A percentile compares a stretch with the other conserved stretches of the same genome.
phyloP scores from a whole-genome alignment of 1,284 basidiomycete species.

The Tilletia indica region DNA sequence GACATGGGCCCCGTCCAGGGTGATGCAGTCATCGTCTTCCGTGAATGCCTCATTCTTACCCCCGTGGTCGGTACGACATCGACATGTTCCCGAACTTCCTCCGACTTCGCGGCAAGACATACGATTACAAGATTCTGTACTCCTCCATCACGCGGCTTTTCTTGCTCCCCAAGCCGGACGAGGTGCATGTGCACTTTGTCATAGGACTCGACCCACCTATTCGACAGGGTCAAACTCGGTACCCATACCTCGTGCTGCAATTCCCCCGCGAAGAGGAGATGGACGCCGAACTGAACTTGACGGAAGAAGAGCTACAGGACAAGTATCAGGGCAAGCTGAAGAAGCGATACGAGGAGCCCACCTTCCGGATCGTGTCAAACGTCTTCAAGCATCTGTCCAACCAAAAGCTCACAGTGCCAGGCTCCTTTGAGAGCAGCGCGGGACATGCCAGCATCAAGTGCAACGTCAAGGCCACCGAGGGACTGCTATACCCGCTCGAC shows the following conservation, averaged over 20 bases:
- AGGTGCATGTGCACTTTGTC: conserved; percentile 87
- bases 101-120: conserved; percentile 91
- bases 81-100: conserved; percentile 96
- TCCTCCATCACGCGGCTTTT: conserved; percentile 85
- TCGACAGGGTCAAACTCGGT: conserved; percentile 94
- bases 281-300: conserved; percentile 89
- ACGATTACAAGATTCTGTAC: conserved; percentile 98
- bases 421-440: conserved; percentile 57
- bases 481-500: conserved; percentile 95
- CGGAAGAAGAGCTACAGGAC: conserved; percentile 62
- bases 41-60: conserved; percentile 93
- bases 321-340: conserved; percentile 76
- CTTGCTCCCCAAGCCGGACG: conserved; percentile 87
- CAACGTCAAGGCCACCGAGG: conserved; percentile 94
- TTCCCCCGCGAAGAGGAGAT: conserved; percentile 96
- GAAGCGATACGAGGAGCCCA: conserved; percentile 87
- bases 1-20: conserved; percentile 90
- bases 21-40: conserved; percentile 89
- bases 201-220: conserved; percentile 71
- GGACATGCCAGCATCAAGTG: conserved; percentile 73
- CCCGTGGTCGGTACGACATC: conserved; percentile 89
- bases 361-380: conserved; percentile 90
- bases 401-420: conserved; percentile 78
- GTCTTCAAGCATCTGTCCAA: conserved; percentile 87
- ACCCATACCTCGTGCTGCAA: conserved; percentile 97